Evolutionary conservation across 768 basidiomycete species (phyloP), one percentile per base, ranked within the genome.

Genomic region (Ephemerocybe angulata): DNA sequence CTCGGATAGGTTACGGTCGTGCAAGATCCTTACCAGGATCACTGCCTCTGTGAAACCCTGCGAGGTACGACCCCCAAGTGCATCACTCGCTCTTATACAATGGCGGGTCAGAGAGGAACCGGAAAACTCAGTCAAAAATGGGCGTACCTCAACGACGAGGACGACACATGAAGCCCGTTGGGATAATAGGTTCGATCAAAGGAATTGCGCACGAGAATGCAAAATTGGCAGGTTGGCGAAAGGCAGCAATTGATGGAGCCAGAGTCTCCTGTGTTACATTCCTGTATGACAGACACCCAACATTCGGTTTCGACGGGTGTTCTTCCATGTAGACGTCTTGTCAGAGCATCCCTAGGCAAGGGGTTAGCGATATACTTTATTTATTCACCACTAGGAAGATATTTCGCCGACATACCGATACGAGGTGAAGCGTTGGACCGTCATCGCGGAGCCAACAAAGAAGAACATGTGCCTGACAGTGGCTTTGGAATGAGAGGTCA

Each of bases 181-280:
- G 52, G 51, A n/a, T 44, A 21, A 25, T 12, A 6, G 28, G 19
- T 41, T 17, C 25, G 29, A 27, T 25, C 31, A 13, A 54, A 24
- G 12, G 43, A 44, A 17, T 48, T 28, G 4, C 12, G 24, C 10
- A 67, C 40, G 44, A 67, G 42, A 41, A 50, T 57, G 54, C 68
- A 70, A 21, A 65, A 35, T 13, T 54, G 33, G 50, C 68, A 70
- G 15, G 50, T 53, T 13, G 35, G 54, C 2, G 59, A 57, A 30
- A 38, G 33, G 31, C 68, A 70, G 1, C 62, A 60, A 10, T 57
- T 47, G 31, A 58, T 53, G 24, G 57, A 55, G 10, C 65, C 68
- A 24, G 63, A 50, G 44, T 62, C 60, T 3, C 67, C 68, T 28
- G 67, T 53, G 11, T 56, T 48, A 47, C 68, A 70, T 22, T 62